Evolutionary conservation across 345 rosid species (phyloP).

Genomic region (Ricinus communis): DNA sequence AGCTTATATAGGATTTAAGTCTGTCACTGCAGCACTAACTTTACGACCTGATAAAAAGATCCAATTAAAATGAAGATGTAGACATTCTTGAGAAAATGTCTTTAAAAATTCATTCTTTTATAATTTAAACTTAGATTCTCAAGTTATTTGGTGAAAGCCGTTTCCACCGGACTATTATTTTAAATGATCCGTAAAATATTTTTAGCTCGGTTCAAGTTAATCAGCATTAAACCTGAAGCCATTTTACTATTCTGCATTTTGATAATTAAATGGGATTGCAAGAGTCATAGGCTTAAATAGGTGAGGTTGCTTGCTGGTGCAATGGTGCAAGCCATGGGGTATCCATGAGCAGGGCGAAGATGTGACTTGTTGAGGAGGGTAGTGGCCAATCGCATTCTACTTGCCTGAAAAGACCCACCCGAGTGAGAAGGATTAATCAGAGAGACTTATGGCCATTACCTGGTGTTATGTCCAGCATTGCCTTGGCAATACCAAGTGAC

Average conservation of each 20-base stretch:
- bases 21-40: too few relatives aligned
- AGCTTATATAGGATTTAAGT: too few relatives aligned
- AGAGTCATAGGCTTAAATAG: neutral
- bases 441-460: neutral
- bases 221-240: too few relatives aligned
- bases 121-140: too few relatives aligned
- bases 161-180: too few relatives aligned
- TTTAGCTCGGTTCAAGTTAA: too few relatives aligned
- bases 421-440: neutral
- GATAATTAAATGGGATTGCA: neutral
- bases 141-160: too few relatives aligned
- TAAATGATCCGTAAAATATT: too few relatives aligned
- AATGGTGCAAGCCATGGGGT: neutral
- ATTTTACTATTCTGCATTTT: neutral
- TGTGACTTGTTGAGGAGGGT: constrained; percentile 12
- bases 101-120: too few relatives aligned
- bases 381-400: constrained; percentile 11
- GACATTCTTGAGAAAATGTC: too few relatives aligned
- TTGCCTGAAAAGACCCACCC: constrained; percentile 15
- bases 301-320: neutral
- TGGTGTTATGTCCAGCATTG: neutral
- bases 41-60: too few relatives aligned
- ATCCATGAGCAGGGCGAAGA: neutral
- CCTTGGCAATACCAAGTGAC: constrained; percentile 7
- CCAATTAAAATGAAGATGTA: too few relatives aligned